These are phyloP conservation scores for Penicillium sp. DNA, from an alignment of 2,329 filamentous ascomycete genomes.

Conservation along the genomic window DNA sequence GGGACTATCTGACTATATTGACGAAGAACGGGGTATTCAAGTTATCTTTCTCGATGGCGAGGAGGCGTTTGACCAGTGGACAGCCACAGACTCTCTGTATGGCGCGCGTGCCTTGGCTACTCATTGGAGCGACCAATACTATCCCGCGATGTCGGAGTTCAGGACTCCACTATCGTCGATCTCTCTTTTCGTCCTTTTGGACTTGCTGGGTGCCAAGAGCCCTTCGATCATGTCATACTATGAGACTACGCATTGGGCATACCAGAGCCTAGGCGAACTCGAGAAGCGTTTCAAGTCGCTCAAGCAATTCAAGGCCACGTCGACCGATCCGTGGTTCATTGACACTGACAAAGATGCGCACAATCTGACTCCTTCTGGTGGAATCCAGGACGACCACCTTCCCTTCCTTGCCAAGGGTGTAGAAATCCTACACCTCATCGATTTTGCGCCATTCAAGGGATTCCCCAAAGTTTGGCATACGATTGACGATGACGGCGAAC, in stretches of 20 bases:
- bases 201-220: constrained; percentile 72
- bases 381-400: constrained; percentile 83
- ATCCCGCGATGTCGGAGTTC: constrained; percentile 74
- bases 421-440: constrained; percentile 86
- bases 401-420: constrained; percentile 88
- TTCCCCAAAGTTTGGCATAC: constrained; percentile 89
- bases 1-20: constrained; percentile 57
- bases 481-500: constrained; percentile 77
- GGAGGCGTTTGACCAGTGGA: constrained; percentile 86
- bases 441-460: constrained; percentile 53
- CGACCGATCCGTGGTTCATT: constrained; percentile 60
- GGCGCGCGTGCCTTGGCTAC: constrained; percentile 81
- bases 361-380: constrained; percentile 50
- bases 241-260: constrained; percentile 89
- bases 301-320: constrained; percentile 64
- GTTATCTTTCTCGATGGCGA: constrained; percentile 91
- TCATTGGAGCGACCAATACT: constrained; percentile 71
- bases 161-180: constrained; percentile 76
- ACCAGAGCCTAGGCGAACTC: constrained; percentile 71
- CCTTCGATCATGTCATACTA: constrained; percentile 85
- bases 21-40: constrained; percentile 81
- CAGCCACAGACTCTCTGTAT: constrained; percentile 79
- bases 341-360: constrained; percentile 60
- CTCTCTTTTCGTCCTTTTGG: constrained; percentile 85
- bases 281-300: constrained; percentile 74